Base-by-base conservation (phyloP, 495 filamentous ascomycete genomes). In the Penicilliopsis zonata region DNA sequence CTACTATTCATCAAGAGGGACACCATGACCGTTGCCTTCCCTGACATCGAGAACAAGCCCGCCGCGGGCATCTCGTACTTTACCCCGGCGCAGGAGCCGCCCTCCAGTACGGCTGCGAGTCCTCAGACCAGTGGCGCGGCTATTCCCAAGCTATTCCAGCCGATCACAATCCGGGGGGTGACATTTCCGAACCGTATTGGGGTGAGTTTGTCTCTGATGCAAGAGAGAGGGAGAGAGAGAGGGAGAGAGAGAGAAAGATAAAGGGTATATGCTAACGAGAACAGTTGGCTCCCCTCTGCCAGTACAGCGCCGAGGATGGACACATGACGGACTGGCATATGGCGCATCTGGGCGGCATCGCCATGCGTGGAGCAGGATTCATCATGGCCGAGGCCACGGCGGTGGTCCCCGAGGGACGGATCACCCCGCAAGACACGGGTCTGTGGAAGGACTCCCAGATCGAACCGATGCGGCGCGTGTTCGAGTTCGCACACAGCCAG, bases 361-460 rank as follows among this genome's bases (percentile, higher is more conserved):
- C 70, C 19, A 59, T 64, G 37, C 69, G 76, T n/a, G 83, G 83
- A 5, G 68, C 79, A 1, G 78, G 74, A 1, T 57, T 84, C 6
- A 49, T 72, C 27, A 74, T 85, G 38, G 65, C 86, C 18, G 83
- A 90, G 55, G 80, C 82, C 9, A 82, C 80, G 0, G 66, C 72
- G 15, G 78, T 88, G 5, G 48, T 63, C 1, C 62, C 82, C 5
- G 64, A 85, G 37, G 83, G 83, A n/a, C 65, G 83, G 2, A 87
- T 88, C 55, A 77, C 80, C 1, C 82, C 82, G 0, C 63, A 82
- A 37, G 75, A 78, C 42, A 47, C 61, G 2, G 82, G 83, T 4
- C 49, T 88, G 12, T 90, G 82, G 82, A 62, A 73, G 28, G 82
- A 88, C 47, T 64, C 59, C 1, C 83, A 86, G 36, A 72, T 84